Evolutionary conservation across 2,329 filamentous ascomycete species (phyloP).

Genomic region (Sclerotinia nivalis): DNA sequence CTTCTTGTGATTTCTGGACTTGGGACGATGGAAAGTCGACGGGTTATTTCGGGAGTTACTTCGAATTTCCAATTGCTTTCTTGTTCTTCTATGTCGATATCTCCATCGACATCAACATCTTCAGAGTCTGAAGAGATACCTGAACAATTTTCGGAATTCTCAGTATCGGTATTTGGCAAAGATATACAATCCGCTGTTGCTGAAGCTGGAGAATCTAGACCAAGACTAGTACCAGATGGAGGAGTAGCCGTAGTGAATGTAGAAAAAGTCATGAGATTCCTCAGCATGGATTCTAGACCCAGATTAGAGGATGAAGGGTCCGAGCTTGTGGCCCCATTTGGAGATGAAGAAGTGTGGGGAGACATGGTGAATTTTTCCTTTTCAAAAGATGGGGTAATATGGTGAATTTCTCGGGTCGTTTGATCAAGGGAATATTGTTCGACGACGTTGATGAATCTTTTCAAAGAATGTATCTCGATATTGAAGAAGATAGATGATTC

Average conservation of each 20-base stretch:
- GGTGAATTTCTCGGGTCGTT: neutral
- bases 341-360: conserved; percentile 11
- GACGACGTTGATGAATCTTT: neutral
- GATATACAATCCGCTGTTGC: conserved; percentile 29
- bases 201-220: conserved; percentile 21
- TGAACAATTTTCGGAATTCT: conserved; percentile 31
- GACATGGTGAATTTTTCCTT: conserved; percentile 9
- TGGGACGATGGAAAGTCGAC: conserved; percentile 25
- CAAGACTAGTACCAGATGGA: neutral
- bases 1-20: conserved; percentile 31
- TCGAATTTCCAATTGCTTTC: conserved; percentile 15
- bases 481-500: neutral
- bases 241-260: neutral
- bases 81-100: neutral
- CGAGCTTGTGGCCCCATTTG: conserved; percentile 4
- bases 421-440: neutral
- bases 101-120: neutral
- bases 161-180: conserved; percentile 33
- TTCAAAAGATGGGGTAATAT: conserved; percentile 5
- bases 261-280: conserved; percentile 10
- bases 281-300: conserved; percentile 8
- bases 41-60: conserved; percentile 21
- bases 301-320: neutral
- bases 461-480: neutral
- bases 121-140: conserved; percentile 10